phyloP scores from a whole-genome alignment of 306 rosid species.

The Lablab purpureus region DNA sequence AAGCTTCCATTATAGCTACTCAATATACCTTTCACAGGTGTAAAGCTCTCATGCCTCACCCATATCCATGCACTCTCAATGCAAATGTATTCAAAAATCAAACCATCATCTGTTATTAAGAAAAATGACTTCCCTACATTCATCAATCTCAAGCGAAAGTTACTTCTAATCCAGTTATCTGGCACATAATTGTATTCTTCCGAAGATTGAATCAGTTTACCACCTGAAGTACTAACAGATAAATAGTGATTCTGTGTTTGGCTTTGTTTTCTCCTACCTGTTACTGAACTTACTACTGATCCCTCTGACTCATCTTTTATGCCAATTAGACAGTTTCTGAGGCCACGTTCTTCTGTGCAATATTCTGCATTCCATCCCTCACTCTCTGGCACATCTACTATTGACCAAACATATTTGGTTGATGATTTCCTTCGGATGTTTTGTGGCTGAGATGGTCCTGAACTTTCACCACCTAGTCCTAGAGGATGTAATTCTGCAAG shows the following conservation, averaged over 20 bases:
- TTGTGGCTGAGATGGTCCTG: constrained; percentile 18
- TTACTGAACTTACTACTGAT: not conserved
- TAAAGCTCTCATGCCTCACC: constrained; percentile 11
- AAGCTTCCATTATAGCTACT: constrained; percentile 24
- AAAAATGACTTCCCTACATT: constrained; percentile 11
- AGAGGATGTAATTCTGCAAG: not conserved
- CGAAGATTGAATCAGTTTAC: constrained; percentile 3
- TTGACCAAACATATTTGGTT: constrained; percentile 13
- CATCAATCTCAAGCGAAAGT: constrained; percentile 25
- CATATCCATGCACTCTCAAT: constrained; percentile 24
- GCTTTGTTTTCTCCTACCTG: constrained; percentile 24
- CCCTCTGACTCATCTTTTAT: constrained; percentile 10
- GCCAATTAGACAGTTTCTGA: constrained; percentile 1
- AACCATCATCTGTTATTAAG: constrained; percentile 8
- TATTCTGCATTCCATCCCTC: constrained; percentile 30
- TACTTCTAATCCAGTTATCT: constrained; percentile 7
- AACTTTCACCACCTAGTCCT: constrained; percentile 18
- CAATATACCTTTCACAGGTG: constrained; percentile 17
- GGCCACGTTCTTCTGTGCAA: constrained; percentile 13
- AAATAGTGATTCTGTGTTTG: constrained; percentile 6
- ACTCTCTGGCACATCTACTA: constrained; percentile 17
- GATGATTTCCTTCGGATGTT: constrained; percentile 5
- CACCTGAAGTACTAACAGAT: constrained; percentile 1
- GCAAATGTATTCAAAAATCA: not conserved
- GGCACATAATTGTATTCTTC: not conserved